Conservation (phyloP, 805 yeast species). For the Cyberlindnera americana region DNA sequence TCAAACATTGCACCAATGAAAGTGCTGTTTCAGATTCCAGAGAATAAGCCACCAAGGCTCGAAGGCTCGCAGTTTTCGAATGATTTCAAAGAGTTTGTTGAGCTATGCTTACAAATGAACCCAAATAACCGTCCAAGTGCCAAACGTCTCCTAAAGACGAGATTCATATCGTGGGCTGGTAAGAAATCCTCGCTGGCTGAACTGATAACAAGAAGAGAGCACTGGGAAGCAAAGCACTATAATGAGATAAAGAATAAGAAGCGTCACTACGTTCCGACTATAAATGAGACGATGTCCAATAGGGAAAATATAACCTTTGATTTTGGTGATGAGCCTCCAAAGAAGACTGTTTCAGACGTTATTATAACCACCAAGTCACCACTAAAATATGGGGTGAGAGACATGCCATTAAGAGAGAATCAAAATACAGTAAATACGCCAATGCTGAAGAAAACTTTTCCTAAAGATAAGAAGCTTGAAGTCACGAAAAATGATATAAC, state of each 20-base stretch:
- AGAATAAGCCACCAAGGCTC: constrained; percentile 85
- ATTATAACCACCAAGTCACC: constrained; percentile 22
- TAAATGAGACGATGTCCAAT: constrained; percentile 4
- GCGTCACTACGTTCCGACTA: constrained; percentile 32
- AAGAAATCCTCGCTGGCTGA: constrained; percentile 32
- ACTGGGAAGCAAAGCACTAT: constrained; percentile 33
- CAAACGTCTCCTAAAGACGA: constrained; percentile 55
- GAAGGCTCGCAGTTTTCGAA: constrained; percentile 75
- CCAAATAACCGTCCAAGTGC: constrained; percentile 69
- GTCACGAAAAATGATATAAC: constrained; percentile 6
- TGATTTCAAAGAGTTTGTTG: constrained; percentile 68
- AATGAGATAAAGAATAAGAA: constrained; percentile 3
- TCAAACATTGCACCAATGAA: constrained; percentile 56
- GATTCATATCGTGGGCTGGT: constrained; percentile 41
- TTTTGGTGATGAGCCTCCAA: constrained; percentile 17
- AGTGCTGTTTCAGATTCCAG: constrained; percentile 34
- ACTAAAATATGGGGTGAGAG: constrained; percentile 12
- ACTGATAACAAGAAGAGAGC: constrained; percentile 41
- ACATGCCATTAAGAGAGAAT: constrained; percentile 11
- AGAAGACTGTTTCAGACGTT: constrained; percentile 18
- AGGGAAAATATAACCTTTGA: constrained; percentile 20
- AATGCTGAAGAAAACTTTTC: no score
- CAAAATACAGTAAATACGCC: constrained; percentile 8
- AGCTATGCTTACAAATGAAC: constrained; percentile 64
- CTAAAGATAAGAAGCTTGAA: no score